A percentile compares a stretch with the other conserved stretches of the same genome.
Conservation (phyloP, 2,329 filamentous ascomycete species). For the Ilyonectria robusta region DNA sequence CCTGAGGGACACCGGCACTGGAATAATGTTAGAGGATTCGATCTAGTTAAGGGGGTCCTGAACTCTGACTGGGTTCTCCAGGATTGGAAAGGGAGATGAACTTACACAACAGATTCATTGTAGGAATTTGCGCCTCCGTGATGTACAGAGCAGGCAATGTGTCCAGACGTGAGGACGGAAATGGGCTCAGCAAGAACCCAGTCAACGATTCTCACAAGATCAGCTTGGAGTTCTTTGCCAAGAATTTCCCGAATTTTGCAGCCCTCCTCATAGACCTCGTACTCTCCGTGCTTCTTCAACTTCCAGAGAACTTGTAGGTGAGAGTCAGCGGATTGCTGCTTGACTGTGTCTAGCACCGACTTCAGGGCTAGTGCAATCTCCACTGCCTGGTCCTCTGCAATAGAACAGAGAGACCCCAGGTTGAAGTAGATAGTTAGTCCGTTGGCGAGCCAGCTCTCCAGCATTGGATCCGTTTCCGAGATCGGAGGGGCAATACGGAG, state of each 20-base stretch:
- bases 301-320: slow-evolving; percentile 54
- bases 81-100: slow-evolving; percentile 5
- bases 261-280: slow-evolving; percentile 22
- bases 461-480: slow-evolving; percentile 54
- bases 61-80: no score
- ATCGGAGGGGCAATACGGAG: slow-evolving; percentile 53
- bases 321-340: slow-evolving; percentile 13
- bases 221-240: slow-evolving; percentile 44
- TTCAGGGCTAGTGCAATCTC: slow-evolving; percentile 57
- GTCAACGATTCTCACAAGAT: slow-evolving; percentile 54
- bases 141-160: slow-evolving; percentile 58
- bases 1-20: slow-evolving; percentile 61
- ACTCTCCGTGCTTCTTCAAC: slow-evolving; percentile 40
- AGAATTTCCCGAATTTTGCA: slow-evolving; percentile 42
- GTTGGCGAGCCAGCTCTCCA: slow-evolving; percentile 59
- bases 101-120: slow-evolving; percentile 55
- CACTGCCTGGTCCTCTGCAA: slow-evolving; percentile 51
- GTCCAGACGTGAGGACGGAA: slow-evolving; percentile 54
- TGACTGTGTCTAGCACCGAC: slow-evolving; percentile 50
- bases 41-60: neutral
- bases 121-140: slow-evolving; percentile 64
- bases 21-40: slow-evolving; percentile 3
- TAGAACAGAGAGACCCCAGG: slow-evolving; percentile 58
- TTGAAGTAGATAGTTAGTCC: slow-evolving; percentile 64
- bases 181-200: slow-evolving; percentile 59